A percentile compares a stretch with the other conserved stretches of the same genome.
These are phyloP conservation scores for Pythium volutum DNA, from an alignment of 352 stramenopile species.

Conservation along the genomic window DNA sequence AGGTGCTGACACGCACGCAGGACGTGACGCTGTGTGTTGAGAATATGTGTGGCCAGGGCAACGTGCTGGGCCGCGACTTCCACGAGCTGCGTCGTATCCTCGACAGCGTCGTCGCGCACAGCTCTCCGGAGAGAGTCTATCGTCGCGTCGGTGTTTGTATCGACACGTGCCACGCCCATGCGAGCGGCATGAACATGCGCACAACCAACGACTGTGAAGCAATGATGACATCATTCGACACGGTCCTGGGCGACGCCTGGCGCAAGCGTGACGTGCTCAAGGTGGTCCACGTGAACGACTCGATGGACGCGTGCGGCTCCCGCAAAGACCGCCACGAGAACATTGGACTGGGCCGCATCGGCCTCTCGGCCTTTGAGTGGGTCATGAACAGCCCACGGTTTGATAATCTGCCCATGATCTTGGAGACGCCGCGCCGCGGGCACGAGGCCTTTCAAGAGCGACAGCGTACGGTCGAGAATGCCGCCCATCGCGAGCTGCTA, in stretches of 20 bases:
- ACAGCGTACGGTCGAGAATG: background rate
- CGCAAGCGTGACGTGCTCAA: conserved; percentile 28
- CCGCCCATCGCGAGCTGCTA: conserved; percentile 6
- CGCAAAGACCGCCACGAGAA: conserved; percentile 40
- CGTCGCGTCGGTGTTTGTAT: conserved; percentile 37
- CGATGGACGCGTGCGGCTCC: conserved; percentile 30
- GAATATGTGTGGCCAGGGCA: conserved; percentile 47
- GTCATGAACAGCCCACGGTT: conserved; percentile 41
- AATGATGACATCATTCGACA: conserved; percentile 35
- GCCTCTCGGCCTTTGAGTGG: conserved; percentile 32
- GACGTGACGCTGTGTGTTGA: conserved; percentile 37
- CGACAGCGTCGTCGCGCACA: conserved; percentile 14
- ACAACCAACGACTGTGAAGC: conserved; percentile 27
- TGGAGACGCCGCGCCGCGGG: conserved; percentile 39
- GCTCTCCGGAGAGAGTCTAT: background rate
- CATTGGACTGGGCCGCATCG: conserved; percentile 35
- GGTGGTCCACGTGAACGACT: conserved; percentile 49
- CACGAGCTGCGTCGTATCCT: conserved; percentile 36
- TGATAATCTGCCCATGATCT: conserved; percentile 38
- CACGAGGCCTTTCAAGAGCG: background rate
- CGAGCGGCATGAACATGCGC: conserved; percentile 29
- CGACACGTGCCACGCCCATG: conserved; percentile 44
- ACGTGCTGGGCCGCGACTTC: conserved; percentile 34
- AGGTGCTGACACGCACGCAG: conserved; percentile 28
- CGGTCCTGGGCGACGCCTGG: conserved; percentile 28